Percentiles rank a stretch among this genome's conserved stretches.
Conservation (phyloP, 768 basidiomycete species). For the Naematelia encephala region DNA sequence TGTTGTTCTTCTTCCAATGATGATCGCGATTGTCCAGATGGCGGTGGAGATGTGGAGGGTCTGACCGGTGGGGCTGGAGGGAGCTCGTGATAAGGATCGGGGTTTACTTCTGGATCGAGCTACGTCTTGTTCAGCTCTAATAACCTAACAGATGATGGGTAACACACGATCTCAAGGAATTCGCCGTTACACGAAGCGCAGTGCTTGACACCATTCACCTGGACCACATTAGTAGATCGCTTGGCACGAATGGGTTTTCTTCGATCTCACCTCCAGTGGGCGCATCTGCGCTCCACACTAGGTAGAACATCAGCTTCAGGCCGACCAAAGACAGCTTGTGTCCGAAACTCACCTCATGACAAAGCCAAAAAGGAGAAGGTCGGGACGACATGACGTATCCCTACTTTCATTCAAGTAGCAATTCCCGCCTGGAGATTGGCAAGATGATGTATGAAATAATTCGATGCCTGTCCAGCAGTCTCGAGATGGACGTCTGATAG, state of each 20-base stretch:
- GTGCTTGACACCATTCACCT: constrained; percentile 54
- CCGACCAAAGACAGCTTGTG: neutral
- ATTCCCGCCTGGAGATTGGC: too few relatives aligned
- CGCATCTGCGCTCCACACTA: constrained; percentile 87
- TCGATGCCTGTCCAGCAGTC: neutral
- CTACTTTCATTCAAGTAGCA: too few relatives aligned
- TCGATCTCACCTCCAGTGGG: constrained; percentile 67
- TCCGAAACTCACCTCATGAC: constrained; percentile 34
- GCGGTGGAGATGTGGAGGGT: constrained; percentile 10
- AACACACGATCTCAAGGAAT: constrained; percentile 83
- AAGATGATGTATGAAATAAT: neutral
- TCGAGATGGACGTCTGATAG: too few relatives aligned
- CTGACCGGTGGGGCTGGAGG: constrained; percentile 33
- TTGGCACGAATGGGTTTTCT: neutral
- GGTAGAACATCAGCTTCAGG: neutral
- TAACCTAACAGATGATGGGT: too few relatives aligned
- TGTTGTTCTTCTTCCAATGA: neutral
- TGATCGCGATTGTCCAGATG: neutral
- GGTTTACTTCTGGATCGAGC: constrained; percentile 38
- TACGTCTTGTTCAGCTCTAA: neutral
- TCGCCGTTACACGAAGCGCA: constrained; percentile 77
- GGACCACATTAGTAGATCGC: constrained; percentile 5
- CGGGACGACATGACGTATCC: constrained; percentile 16
- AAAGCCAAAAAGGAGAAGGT: constrained; percentile 41
- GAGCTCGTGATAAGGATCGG: constrained; percentile 35